phyloP scores from a whole-genome alignment of 2,329 filamentous ascomycete species.

The Arthroderma uncinatum region DNA sequence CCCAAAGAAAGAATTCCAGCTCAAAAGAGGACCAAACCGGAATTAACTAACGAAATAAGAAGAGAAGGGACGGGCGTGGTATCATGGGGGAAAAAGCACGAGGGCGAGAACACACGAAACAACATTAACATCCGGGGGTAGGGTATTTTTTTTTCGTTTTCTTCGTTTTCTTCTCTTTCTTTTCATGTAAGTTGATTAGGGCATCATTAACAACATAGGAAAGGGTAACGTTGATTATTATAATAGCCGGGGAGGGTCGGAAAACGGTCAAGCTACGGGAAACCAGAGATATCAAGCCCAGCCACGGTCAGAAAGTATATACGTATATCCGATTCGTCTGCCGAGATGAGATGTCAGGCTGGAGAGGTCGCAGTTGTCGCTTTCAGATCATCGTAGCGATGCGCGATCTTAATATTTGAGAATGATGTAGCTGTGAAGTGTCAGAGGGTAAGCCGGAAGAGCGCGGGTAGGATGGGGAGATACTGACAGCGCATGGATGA shows the following conservation, averaged over 20 bases:
- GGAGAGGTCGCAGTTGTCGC: not conserved
- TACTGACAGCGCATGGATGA: slow-evolving; percentile 79
- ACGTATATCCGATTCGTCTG: no score
- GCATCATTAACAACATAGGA: not conserved
- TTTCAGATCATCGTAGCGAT: not conserved
- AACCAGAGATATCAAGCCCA: no score
- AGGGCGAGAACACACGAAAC: not conserved
- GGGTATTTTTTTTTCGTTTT: not conserved
- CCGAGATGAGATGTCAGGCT: not conserved
- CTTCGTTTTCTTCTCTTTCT: not conserved
- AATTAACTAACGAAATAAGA: not conserved
- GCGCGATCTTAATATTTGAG: slow-evolving; percentile 15
- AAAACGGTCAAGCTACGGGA: not conserved
- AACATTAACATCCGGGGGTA: not conserved
- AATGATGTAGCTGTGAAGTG: slow-evolving; percentile 13
- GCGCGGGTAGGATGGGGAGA: not conserved
- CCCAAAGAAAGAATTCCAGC: not conserved
- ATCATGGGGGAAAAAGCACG: not conserved
- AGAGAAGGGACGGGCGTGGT: not conserved
- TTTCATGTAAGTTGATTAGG: not conserved
- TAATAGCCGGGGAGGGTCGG: not conserved
- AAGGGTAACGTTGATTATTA: not conserved
- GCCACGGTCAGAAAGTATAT: no score
- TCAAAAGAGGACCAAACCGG: not conserved
- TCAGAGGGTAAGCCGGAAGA: not conserved